Evolutionary conservation across 2,329 filamentous ascomycete species (phyloP), one percentile per base, ranked within the genome.

Genomic region (Diaporthe velutina): DNA sequence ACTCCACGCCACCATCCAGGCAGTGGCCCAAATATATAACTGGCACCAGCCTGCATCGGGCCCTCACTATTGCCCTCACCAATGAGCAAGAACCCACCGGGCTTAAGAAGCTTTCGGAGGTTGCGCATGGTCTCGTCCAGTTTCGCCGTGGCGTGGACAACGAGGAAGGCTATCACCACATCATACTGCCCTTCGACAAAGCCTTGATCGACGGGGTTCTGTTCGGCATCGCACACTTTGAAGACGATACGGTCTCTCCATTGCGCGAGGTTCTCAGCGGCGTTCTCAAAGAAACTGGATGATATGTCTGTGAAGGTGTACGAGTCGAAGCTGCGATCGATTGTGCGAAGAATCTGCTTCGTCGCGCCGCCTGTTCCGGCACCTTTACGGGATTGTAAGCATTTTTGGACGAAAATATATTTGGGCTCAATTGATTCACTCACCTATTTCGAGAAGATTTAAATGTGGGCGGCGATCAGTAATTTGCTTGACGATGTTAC

Each of bases 241-340:
- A 73, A 82, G 22, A 42, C 42, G 71, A 80, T 77, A 12, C 71
- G 75, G 4, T 73, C 73, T 4, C 22, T 8, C 50, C 80, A 78
- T 2, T 73, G 55, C 0, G 76, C 70, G 30, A 86, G 40, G 15
- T 48, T 66, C 40, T 33, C 40, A 9, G 60, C 60, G 12, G 60
- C 60, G 10, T 66, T 66, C 10, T 81, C 80, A 58, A 87, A 86
- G 78, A 84, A 84, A 22, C 79, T 81, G 2, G 79, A 61, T 0
- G 82, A 83, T 12, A 86, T 81, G 70, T 88, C 86, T 0, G 86
- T 88, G 77, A 81, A 88, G 0, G 84, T 85, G 74, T 87, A 88
- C 4, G 81, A 80, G 1, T 78, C 74, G 55, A 85, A 85, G 9
- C 60, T 25, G 28, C 74, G 17, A 2, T 79, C 81, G 13, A 87